phyloP scores from a whole-genome alignment of 2,329 filamentous ascomycete species.

The Diaporthe caulivora region DNA sequence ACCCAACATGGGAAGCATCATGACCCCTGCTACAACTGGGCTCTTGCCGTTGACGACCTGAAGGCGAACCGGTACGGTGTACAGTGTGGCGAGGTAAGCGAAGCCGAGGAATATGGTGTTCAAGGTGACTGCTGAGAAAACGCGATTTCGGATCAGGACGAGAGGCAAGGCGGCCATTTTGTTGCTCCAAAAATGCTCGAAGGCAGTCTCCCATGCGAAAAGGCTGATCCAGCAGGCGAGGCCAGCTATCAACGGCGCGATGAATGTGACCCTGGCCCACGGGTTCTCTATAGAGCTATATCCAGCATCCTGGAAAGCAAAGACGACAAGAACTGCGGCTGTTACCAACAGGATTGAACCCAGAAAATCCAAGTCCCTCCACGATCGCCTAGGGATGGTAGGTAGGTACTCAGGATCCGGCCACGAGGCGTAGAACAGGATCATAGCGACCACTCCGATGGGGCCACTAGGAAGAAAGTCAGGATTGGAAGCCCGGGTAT shows the following conservation, averaged over 20 bases:
- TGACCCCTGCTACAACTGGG: constrained; percentile 60
- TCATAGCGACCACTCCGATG: constrained; percentile 59
- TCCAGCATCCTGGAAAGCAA: constrained; percentile 67
- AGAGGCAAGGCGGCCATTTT: constrained; percentile 61
- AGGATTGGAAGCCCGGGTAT: constrained; percentile 24
- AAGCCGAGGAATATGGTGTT: constrained; percentile 64
- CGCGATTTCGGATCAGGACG: constrained; percentile 59
- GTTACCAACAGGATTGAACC: constrained; percentile 67
- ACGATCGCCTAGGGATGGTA: constrained; percentile 53
- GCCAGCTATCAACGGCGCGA: constrained; percentile 56
- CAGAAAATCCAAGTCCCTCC: constrained; percentile 65
- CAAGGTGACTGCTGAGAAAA: constrained; percentile 57
- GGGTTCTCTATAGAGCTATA: constrained; percentile 42
- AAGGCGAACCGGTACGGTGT: constrained; percentile 61
- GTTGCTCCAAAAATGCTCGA: constrained; percentile 48
- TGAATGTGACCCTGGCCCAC: constrained; percentile 58
- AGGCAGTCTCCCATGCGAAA: constrained; percentile 54
- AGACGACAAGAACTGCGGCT: constrained; percentile 67
- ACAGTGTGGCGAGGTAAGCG: constrained; percentile 62
- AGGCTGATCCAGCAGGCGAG: constrained; percentile 51
- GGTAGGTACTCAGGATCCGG: constrained; percentile 58
- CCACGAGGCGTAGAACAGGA: constrained; percentile 64
- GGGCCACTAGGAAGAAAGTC: constrained; percentile 57
- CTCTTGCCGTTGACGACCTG: constrained; percentile 63
- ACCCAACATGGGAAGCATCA: constrained; percentile 67